These are phyloP conservation scores for Populus hybrid DNA, from an alignment of 441 rosid species.

Conservation along the genomic window DNA sequence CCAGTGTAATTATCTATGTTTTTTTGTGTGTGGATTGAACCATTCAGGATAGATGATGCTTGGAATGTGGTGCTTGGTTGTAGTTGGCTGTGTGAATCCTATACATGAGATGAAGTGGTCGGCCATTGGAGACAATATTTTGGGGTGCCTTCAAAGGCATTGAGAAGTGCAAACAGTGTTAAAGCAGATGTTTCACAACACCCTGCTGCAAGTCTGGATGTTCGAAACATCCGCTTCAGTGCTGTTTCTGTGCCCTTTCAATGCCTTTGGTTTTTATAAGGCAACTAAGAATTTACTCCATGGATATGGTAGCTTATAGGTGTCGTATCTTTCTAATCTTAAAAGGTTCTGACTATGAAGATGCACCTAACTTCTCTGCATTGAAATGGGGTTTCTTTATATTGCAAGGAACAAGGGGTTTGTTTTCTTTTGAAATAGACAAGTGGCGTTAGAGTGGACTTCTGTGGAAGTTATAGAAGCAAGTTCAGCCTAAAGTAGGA, in stretches of 20 bases:
- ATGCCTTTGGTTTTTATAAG: neutral
- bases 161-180: neutral
- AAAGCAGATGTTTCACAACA: neutral
- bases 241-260: neutral
- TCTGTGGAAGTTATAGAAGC: neutral
- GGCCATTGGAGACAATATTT: neutral
- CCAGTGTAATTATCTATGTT: neutral
- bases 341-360: neutral
- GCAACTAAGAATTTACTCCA: neutral
- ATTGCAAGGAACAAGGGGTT: neutral
- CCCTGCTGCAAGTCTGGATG: neutral
- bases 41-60: neutral
- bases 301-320: neutral
- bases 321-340: neutral
- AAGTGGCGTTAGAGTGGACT: neutral
- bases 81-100: neutral
- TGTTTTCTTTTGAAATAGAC: neutral
- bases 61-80: neutral
- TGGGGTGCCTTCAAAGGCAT: neutral
- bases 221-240: neutral
- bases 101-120: neutral
- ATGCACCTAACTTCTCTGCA: neutral
- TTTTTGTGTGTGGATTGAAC: neutral
- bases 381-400: neutral
- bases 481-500: neutral